phyloP scores from a whole-genome alignment of 23 red algal species.

The Gracilaria vermiculophylla region DNA sequence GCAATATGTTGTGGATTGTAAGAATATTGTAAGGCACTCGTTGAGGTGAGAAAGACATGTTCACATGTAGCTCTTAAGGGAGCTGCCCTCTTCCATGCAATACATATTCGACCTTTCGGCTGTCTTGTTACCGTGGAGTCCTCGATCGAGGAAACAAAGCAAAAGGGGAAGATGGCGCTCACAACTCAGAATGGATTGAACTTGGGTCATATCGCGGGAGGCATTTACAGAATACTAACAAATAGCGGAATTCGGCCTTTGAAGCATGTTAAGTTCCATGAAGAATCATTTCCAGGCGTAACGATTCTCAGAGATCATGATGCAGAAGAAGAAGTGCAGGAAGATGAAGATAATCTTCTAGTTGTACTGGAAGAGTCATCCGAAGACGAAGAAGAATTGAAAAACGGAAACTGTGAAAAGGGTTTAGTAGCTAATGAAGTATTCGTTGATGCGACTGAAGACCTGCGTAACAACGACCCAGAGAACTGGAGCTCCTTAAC shows the following conservation, averaged over 20 bases:
- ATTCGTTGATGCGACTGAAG: background rate
- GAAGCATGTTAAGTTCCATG: constrained; percentile 24
- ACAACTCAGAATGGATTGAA: background rate
- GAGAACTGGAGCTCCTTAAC: background rate
- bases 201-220: background rate
- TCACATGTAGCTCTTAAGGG: background rate
- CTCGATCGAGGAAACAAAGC: background rate
- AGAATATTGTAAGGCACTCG: background rate
- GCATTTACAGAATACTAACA: constrained; percentile 14
- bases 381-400: background rate
- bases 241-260: background rate
- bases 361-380: background rate
- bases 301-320: background rate
- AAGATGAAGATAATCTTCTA: background rate
- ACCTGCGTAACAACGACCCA: background rate
- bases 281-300: background rate
- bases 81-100: background rate
- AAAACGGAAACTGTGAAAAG: background rate
- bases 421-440: too few species aligned
- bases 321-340: background rate
- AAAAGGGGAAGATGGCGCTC: background rate
- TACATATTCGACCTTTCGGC: constrained; percentile 13
- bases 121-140: background rate
- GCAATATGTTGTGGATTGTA: background rate
- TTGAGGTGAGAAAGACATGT: background rate